phyloP scores from a whole-genome alignment of 305 asterid genomes.

The Fraxinus paxiana region DNA sequence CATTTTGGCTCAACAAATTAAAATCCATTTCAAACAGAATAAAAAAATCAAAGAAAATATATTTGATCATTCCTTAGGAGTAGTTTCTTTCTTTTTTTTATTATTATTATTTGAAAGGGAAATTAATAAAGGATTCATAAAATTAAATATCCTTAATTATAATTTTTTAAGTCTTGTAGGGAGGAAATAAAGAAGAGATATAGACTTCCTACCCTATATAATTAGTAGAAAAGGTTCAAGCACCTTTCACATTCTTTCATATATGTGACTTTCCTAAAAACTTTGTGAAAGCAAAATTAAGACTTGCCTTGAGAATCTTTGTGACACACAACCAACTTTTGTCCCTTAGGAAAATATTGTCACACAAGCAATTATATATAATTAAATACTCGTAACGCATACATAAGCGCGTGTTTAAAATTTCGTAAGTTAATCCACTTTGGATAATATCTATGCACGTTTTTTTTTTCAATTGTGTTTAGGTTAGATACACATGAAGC shows the following conservation, averaged over 20 bases:
- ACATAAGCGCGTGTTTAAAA: background rate
- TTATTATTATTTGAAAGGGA: background rate
- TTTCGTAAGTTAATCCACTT: background rate
- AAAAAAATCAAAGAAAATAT: background rate
- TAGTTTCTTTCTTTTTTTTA: background rate
- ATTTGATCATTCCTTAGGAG: background rate
- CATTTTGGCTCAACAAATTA: background rate
- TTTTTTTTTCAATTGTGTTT: background rate
- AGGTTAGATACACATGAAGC: background rate
- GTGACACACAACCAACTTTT: constrained; percentile 54
- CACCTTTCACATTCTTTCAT: constrained; percentile 31
- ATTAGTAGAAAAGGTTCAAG: constrained; percentile 24
- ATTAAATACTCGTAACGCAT: constrained; percentile 14
- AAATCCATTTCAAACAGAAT: too few species aligned
- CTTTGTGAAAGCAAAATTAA: constrained; percentile 29
- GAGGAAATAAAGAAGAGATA: constrained; percentile 35
- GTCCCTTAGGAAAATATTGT: constrained; percentile 41
- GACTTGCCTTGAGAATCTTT: constrained; percentile 35
- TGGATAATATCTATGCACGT: background rate
- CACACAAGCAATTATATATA: constrained; percentile 32
- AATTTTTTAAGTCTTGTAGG: background rate
- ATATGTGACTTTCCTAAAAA: constrained; percentile 30
- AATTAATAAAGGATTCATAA: background rate
- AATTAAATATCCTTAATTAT: background rate
- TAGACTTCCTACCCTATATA: constrained; percentile 40